Base-by-base conservation (phyloP, 441 rosid species). In the Gossypium lobatum region DNA sequence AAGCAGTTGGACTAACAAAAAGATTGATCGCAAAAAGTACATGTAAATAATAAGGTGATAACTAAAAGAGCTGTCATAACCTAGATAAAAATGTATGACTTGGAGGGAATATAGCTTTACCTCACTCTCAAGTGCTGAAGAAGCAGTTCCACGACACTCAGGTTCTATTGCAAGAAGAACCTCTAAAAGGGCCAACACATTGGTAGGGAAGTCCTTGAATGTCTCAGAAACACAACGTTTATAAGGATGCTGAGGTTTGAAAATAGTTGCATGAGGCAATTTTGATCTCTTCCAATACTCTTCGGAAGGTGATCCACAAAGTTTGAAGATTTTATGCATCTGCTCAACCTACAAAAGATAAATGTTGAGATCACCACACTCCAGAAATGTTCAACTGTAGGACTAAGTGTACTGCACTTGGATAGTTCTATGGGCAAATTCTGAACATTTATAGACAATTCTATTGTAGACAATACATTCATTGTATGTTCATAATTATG, bases 251-350 rank as follows among this genome's bases (percentile, higher is more conserved):
- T 88, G 96, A 72, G 98, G 97, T 82, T 92, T 94, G 78, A 94
- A 94, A 71, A 88, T 82, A 54, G 97, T 91, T 11, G 93, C 86
- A 82, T 94, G 93, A 7, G 92, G 88, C 87, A 94, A 77, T 77
- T 88, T 92, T 54, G 97, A 92, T 78, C 73, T 88, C 82, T 86
- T 85, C 97, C 98, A 94, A 76, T 94, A 92, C 64, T 85, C 96
- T 73, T 92, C 97, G n/a, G 93, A 88, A 70, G 98, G 98, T 66
- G 98, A 94, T 2, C 98, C 98, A 80, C 98, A 94, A 6, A 94
- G 95, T 83, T 94, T 94, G 81, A 94, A 94, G 74, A 94, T 91
- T 82, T 92, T 94, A 67, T 94, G 98, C 66, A 94, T 75, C 73
- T 92, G 97, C 79, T 94, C 98, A 50, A 94, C 98, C 71, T 76